Evolutionary conservation across 2,329 filamentous ascomycete genomes (phyloP).

Genomic region (Blastomyces emzantsi): DNA sequence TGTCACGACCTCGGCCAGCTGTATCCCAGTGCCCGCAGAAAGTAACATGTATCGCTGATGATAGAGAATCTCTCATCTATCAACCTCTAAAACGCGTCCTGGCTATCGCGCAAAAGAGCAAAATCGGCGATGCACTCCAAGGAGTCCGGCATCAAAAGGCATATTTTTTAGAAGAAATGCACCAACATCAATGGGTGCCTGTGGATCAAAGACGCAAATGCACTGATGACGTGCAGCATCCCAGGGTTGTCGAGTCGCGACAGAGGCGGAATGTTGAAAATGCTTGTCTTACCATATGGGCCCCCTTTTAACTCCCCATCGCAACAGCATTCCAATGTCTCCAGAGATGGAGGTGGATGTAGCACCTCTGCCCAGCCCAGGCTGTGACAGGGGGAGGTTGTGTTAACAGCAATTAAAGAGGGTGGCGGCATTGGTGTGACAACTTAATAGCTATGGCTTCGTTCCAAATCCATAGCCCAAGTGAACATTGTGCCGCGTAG

Average conservation of each 20-base stretch:
- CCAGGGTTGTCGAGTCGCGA: neutral
- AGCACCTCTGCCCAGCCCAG: neutral
- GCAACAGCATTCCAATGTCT: neutral
- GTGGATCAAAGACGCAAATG: neutral
- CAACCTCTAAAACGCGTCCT: neutral
- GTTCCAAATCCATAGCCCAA: no score
- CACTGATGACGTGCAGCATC: neutral
- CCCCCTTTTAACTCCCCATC: no score
- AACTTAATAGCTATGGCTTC: no score
- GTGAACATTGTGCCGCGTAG: neutral
- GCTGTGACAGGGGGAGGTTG: neutral
- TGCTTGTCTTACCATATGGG: no score
- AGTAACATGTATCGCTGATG: neutral
- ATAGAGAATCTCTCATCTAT: no score
- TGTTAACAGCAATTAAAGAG: neutral
- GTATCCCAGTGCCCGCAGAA: neutral
- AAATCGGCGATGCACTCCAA: neutral
- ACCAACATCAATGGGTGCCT: neutral
- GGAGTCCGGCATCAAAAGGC: neutral
- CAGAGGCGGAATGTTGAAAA: no score
- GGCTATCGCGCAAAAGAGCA: no score
- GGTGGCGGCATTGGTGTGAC: neutral
- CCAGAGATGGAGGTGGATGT: neutral
- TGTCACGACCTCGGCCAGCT: neutral
- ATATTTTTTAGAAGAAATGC: neutral